phyloP scores from a whole-genome alignment of 345 rosid species.

The Gossypium stocksii region DNA sequence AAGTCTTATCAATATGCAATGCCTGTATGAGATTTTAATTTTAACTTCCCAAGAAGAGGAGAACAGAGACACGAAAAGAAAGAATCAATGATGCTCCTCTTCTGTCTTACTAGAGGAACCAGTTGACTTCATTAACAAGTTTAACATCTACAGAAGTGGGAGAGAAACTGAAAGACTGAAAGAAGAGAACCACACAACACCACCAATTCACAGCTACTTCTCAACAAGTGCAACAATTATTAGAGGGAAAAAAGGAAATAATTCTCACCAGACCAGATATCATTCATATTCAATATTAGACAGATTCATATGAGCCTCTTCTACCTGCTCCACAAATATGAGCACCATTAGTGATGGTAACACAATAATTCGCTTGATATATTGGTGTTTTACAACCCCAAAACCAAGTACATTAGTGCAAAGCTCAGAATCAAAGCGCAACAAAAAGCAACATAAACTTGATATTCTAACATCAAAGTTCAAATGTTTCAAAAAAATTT shows the following conservation, averaged over 20 bases:
- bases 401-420: background rate
- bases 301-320: constrained; percentile 52
- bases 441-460: background rate
- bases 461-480: background rate
- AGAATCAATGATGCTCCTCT: background rate
- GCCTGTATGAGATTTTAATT: background rate
- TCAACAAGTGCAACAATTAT: constrained; percentile 6
- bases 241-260: background rate
- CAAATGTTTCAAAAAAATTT: background rate
- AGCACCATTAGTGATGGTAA: background rate
- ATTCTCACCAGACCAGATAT: constrained; percentile 63
- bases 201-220: background rate
- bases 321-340: constrained; percentile 46
- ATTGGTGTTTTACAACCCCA: background rate
- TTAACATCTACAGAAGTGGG: background rate
- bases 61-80: background rate
- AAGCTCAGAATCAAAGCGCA: background rate
- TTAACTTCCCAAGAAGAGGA: background rate
- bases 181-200: background rate
- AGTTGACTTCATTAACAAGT: background rate
- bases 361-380: background rate
- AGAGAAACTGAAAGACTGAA: background rate
- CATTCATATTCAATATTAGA: constrained; percentile 50
- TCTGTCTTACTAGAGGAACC: background rate
- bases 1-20: background rate